Percentiles rank a stretch among this genome's conserved stretches.
phyloP scores from a whole-genome alignment of 1,139 yeast genomes.

The Spathaspora jeffriesii region DNA sequence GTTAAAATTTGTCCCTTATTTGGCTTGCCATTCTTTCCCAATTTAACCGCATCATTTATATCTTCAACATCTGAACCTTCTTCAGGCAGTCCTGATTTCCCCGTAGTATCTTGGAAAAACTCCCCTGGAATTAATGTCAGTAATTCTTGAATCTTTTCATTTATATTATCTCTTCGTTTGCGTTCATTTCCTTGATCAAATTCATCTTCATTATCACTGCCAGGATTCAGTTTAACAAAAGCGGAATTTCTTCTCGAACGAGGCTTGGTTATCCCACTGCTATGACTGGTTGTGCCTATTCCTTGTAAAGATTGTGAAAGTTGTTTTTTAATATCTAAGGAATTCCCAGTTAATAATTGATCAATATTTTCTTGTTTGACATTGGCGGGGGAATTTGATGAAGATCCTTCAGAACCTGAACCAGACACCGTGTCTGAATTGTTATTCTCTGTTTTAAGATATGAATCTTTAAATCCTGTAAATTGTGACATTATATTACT shows the following conservation, averaged over 20 bases:
- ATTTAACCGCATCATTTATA: slow-evolving; percentile 37
- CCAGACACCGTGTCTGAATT: slow-evolving; percentile 21
- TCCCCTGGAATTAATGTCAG: slow-evolving; percentile 67
- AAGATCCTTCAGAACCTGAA: slow-evolving; percentile 18
- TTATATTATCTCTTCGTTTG: slow-evolving; percentile 83
- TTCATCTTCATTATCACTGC: slow-evolving; percentile 29
- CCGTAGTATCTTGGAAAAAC: slow-evolving; percentile 35
- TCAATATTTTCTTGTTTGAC: slow-evolving; percentile 31
- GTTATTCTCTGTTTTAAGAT: slow-evolving; percentile 10
- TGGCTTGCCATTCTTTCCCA: slow-evolving; percentile 87
- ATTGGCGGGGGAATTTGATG: slow-evolving; percentile 28
- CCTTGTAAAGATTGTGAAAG: slow-evolving; percentile 37
- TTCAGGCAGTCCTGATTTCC: slow-evolving; percentile 8
- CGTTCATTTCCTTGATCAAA: slow-evolving; percentile 51
- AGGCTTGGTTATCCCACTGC: slow-evolving; percentile 45
- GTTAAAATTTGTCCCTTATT: slow-evolving; percentile 90
- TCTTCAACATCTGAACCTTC: slow-evolving; percentile 19
- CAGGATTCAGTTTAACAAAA: slow-evolving; percentile 27
- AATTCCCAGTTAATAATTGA: slow-evolving; percentile 21
- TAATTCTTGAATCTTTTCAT: slow-evolving; percentile 85
- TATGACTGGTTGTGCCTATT: slow-evolving; percentile 21
- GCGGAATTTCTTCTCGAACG: slow-evolving; percentile 40
- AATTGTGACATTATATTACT: slow-evolving; percentile 4
- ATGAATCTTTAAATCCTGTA: slow-evolving; percentile 21
- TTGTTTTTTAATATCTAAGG: slow-evolving; percentile 41